These are phyloP conservation scores for Hortaea werneckii DNA, from an alignment of 2,329 filamentous ascomycete genomes.

Conservation along the genomic window DNA sequence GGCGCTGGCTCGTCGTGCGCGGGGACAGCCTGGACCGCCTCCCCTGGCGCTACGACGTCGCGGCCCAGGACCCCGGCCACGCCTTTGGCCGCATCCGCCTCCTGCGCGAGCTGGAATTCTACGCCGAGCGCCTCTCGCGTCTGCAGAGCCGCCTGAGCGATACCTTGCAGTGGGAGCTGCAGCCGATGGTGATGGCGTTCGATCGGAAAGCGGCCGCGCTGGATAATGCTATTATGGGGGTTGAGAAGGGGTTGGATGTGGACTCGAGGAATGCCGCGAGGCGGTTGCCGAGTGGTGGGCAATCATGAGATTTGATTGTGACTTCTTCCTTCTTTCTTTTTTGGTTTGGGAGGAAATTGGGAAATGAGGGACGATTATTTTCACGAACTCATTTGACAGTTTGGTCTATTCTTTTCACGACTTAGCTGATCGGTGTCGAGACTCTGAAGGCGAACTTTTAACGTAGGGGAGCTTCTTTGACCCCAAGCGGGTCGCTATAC, in stretches of 20 bases:
- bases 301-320: no score
- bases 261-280: not conserved
- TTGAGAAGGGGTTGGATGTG: not conserved
- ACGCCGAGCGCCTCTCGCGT: slow-evolving; percentile 6
- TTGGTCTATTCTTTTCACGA: no score
- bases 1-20: slow-evolving; percentile 15
- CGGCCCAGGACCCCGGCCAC: not conserved
- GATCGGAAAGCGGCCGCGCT: slow-evolving; percentile 4
- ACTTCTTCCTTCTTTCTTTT: no score
- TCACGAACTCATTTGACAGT: no score
- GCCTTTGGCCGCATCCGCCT: slow-evolving; percentile 6
- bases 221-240: slow-evolving; percentile 1
- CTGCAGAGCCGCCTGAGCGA: slow-evolving; percentile 9
- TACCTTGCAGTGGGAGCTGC: slow-evolving; percentile 12
- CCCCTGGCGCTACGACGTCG: slow-evolving; percentile 16
- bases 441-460: no score
- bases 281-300: no score
- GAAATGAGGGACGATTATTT: no score
- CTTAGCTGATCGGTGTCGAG: no score
- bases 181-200: slow-evolving; percentile 10
- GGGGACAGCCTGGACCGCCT: slow-evolving; percentile 14
- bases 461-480: no score
- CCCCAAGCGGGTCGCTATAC: no score
- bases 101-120: slow-evolving; percentile 7
- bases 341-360: no score